phyloP scores from a whole-genome alignment of 768 basidiomycete genomes.

The Kwoniella shandongensis region DNA sequence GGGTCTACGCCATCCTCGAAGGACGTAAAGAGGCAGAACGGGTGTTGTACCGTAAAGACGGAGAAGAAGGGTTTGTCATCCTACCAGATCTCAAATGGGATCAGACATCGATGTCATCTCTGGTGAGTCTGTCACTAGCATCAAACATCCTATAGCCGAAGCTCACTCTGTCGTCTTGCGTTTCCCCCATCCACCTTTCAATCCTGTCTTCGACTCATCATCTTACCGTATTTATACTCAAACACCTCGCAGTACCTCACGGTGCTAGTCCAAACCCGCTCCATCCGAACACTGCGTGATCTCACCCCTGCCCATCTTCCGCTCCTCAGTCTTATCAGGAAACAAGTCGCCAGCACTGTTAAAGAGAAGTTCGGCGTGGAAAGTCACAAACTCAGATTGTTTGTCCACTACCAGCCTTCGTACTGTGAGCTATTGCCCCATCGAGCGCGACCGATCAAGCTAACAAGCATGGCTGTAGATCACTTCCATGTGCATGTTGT shows the following conservation, averaged over 20 bases:
- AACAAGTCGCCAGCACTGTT: slow-evolving; percentile 61
- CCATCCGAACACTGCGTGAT: slow-evolving; percentile 74
- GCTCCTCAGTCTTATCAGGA: slow-evolving; percentile 67
- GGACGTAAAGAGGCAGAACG: slow-evolving; percentile 74
- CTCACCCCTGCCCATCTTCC: slow-evolving; percentile 65
- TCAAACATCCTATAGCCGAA: too few species aligned
- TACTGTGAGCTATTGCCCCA: slow-evolving; percentile 64
- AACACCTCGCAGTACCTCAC: slow-evolving; percentile 65
- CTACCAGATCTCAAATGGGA: slow-evolving; percentile 99
- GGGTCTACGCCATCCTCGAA: slow-evolving; percentile 81
- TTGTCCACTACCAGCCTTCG: slow-evolving; percentile 91
- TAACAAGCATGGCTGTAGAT: slow-evolving; percentile 58
- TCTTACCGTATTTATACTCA: not conserved
- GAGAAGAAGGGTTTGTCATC: slow-evolving; percentile 67
- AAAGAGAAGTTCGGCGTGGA: slow-evolving; percentile 67
- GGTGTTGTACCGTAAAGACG: slow-evolving; percentile 63
- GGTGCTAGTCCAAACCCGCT: slow-evolving; percentile 66
- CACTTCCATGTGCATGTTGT: slow-evolving; percentile 94
- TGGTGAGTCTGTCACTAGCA: slow-evolving; percentile 52
- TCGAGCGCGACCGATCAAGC: not conserved
- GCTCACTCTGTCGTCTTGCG: too few species aligned
- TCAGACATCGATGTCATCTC: slow-evolving; percentile 65
- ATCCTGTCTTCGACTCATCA: too few species aligned
- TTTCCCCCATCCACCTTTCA: too few species aligned
- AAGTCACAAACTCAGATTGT: slow-evolving; percentile 68